Base-by-base conservation (phyloP, 176 grass and related monocot species). In the Rhipidocladum racemiflorum region DNA sequence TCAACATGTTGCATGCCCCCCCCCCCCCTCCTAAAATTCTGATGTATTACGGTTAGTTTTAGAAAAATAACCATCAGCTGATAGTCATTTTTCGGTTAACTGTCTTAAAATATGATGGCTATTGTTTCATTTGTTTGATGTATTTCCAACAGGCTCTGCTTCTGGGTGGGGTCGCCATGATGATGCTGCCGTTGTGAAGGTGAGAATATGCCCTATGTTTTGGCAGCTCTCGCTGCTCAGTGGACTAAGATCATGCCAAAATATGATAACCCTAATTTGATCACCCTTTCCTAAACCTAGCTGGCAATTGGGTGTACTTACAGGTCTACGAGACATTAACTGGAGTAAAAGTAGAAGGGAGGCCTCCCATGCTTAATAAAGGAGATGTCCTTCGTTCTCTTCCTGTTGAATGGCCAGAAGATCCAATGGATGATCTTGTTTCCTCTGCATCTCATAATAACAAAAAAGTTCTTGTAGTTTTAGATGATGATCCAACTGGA, bases 401-500 rank as follows among this genome's bases (percentile, higher is more conserved):
- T 86, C 92, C 95, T 61, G 39, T 70, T 86, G 95, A 94, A 85
- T 97, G 92, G 92, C 80, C 85, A 17, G 90, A 87, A 81, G 83
- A 94, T 84, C 86, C 92, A 75, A 86, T 94, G 81, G 83, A 87
- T 84, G 76, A 89, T 84, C 64, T 87, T 83, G 67, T 83, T 83
- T 70, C 89, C 46, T 65, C 86, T 70, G 42, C 87, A 79, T 81
- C 81, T 65, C 84, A 65, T 61, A 75, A 83, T 88, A 91, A 16
- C 30, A 91, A 85, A 89, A 97, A 94, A 35, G 72, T 97, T 78
- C 82, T 97, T 73, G 90, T 97, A 42, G 95, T 97, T 68, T 86
- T 97, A 72, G 95, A 97, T 83, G 95, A 97, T 80, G 95, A 97
- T 82, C 95, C 95, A 28, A 97, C 95, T 78, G 95, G 95, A 81